Evolutionary conservation across 1,139 yeast genomes (phyloP), one percentile per base, ranked within the genome.

Genomic region (Chernovozyma aurita): DNA sequence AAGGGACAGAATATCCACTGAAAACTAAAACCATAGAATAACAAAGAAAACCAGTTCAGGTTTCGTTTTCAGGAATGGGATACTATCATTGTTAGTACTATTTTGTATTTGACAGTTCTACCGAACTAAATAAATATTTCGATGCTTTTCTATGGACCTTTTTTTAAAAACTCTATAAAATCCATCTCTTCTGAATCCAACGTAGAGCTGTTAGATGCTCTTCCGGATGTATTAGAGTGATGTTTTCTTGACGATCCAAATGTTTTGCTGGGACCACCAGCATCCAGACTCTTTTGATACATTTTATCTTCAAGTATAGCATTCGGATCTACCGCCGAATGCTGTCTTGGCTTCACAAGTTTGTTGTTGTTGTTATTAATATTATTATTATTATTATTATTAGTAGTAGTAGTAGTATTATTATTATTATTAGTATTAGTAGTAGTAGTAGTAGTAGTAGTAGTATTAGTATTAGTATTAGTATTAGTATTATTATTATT

Each of bases 101-200:
- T 20, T 20, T 20, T 20, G 22, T 20, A 20, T 20, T 20, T 20
- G 22, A 7, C 22, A 6, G 8, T 20, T 20, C 9, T 20, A 6
- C 6, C 22, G 22, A 20, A 20, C 8, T 20, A 20, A 20, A 20
- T 26, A 26, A 26, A 32, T 17, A 17, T 17, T 21, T 15, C n/a
- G n/a, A n/a, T n/a, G n/a, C n/a, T n/a, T n/a, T n/a, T n/a, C n/a
- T n/a, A 17, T 17, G 77, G 76, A 3, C 76, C 77, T 28, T 55
- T 57, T 22, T 61, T 63, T 36, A 75, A 59, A 42, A 74, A 72
- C 41, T 72, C 78, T 44, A 73, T 34, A 40, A 75, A 63, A 46
- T 73, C 79, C 60, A 73, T 61, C 35, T 67, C 76, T 15, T 53
- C 61, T n/a, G n/a, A 24, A 21, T 59, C 65, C 16, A 28, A 29